These are phyloP conservation scores for Trematosphaeria pertusa DNA, from an alignment of 2,329 filamentous ascomycete species.

Conservation along the genomic window DNA sequence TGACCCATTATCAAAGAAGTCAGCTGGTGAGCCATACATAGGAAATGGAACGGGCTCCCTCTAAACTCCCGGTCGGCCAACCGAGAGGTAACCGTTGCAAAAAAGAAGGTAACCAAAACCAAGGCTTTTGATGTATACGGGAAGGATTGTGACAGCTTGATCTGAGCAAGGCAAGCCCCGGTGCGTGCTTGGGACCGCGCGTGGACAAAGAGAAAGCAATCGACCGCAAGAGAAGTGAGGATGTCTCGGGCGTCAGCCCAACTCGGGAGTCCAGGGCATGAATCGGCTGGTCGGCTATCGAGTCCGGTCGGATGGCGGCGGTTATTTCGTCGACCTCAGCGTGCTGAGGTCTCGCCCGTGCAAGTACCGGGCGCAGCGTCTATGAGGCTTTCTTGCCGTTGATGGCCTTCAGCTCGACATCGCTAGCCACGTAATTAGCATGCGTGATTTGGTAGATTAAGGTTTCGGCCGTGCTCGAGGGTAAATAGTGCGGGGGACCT, in stretches of 20 bases:
- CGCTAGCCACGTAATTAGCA: constrained; percentile 54
- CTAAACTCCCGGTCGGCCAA: neutral
- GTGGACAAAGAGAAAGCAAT: neutral
- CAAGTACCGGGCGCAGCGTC: neutral
- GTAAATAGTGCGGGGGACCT: constrained; percentile 5
- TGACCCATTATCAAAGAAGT: no score
- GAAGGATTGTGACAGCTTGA: constrained; percentile 1
- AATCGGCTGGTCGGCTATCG: constrained; percentile 1
- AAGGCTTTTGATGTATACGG: constrained; percentile 5
- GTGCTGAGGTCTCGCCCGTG: constrained; percentile 7
- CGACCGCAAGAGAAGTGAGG: neutral
- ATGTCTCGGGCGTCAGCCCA: constrained; percentile 6
- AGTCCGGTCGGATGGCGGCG: constrained; percentile 16
- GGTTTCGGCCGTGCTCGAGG: neutral
- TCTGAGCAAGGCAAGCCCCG: constrained; percentile 1
- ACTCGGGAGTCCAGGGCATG: neutral
- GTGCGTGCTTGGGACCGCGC: neutral
- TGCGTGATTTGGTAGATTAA: constrained; percentile 1
- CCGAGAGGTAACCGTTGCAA: neutral
- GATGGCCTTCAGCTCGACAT: constrained; percentile 73
- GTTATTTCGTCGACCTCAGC: constrained; percentile 16
- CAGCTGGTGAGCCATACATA: no score
- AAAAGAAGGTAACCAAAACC: constrained; percentile 8
- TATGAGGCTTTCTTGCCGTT: constrained; percentile 56
- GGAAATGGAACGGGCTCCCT: neutral